Evolutionary conservation across 768 basidiomycete genomes (phyloP).

Genomic region (Erythrobasidium yunnanense): DNA sequence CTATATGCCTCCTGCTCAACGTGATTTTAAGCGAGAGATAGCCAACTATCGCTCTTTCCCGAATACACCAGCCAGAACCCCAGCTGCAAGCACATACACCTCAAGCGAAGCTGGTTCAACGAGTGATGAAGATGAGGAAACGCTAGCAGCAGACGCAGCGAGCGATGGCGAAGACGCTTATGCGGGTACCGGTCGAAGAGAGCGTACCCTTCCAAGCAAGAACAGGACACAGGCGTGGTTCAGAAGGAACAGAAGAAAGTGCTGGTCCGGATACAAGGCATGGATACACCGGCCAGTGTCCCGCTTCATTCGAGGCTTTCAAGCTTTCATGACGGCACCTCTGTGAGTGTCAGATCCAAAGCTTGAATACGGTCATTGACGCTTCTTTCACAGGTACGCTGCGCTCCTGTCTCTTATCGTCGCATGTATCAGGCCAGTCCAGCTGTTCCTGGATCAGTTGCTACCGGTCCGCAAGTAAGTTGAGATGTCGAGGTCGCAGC

Average conservation of each 20-base stretch:
- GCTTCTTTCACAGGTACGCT: conserved; percentile 19
- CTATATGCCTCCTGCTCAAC: background rate
- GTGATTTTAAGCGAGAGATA: conserved; percentile 25
- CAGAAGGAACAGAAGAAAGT: conserved; percentile 35
- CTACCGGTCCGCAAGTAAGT: conserved; percentile 40
- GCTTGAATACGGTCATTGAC: background rate
- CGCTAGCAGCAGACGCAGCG: conserved; percentile 28
- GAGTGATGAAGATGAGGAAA: conserved; percentile 2
- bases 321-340: conserved; percentile 77
- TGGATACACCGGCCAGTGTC: conserved; percentile 30
- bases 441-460: conserved; percentile 57
- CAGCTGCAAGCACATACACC: conserved; percentile 20
- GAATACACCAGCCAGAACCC: conserved; percentile 35
- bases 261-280: conserved; percentile 38
- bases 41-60: conserved; percentile 35
- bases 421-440: conserved; percentile 60
- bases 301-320: conserved; percentile 41
- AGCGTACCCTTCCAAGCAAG: background rate
- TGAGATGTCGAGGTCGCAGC: conserved; percentile 8
- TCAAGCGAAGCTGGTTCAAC: background rate
- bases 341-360: conserved; percentile 47
- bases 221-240: conserved; percentile 31
- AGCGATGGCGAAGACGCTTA: conserved; percentile 16
- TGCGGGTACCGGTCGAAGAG: conserved; percentile 29
- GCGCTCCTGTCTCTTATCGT: conserved; percentile 34